phyloP scores from a whole-genome alignment of 257 asterid species.

The Ocimum tenuiflorum region DNA sequence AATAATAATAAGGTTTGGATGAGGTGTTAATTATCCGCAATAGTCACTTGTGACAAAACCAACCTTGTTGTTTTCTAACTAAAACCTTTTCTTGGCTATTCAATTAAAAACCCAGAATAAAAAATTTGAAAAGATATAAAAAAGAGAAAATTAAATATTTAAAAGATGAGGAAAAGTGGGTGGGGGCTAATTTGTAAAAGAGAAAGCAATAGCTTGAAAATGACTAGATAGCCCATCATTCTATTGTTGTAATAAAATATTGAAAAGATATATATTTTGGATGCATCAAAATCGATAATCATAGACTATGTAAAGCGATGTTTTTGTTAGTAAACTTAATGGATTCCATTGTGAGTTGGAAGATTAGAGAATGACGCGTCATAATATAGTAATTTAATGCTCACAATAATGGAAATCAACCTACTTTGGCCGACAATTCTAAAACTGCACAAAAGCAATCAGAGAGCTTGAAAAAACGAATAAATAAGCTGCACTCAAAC shows the following conservation, averaged over 20 bases:
- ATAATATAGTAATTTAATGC: constrained; percentile 12
- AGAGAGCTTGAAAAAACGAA: not conserved
- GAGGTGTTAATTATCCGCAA: too few species aligned
- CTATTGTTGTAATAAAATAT: not conserved
- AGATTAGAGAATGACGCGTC: constrained; percentile 25
- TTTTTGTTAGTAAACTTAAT: not conserved
- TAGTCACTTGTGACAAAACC: too few species aligned
- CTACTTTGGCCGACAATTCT: constrained; percentile 33
- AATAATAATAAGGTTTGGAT: too few species aligned
- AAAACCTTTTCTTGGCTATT: too few species aligned
- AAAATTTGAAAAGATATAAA: too few species aligned
- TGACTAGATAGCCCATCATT: not conserved
- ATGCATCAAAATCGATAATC: constrained; percentile 17
- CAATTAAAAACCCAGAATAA: too few species aligned
- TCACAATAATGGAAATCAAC: constrained; percentile 19
- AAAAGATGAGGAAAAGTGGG: too few species aligned
- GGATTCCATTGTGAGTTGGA: constrained; percentile 19
- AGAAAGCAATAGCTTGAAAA: too few species aligned
- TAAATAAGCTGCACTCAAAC: not conserved
- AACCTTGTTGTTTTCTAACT: too few species aligned
- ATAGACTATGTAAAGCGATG: constrained; percentile 12
- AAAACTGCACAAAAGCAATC: not conserved
- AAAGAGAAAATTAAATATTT: too few species aligned
- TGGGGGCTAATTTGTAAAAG: too few species aligned
- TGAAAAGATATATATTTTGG: not conserved